phyloP scores from a whole-genome alignment of 2,329 filamentous ascomycete genomes.

The Fusarium azukiicola region DNA sequence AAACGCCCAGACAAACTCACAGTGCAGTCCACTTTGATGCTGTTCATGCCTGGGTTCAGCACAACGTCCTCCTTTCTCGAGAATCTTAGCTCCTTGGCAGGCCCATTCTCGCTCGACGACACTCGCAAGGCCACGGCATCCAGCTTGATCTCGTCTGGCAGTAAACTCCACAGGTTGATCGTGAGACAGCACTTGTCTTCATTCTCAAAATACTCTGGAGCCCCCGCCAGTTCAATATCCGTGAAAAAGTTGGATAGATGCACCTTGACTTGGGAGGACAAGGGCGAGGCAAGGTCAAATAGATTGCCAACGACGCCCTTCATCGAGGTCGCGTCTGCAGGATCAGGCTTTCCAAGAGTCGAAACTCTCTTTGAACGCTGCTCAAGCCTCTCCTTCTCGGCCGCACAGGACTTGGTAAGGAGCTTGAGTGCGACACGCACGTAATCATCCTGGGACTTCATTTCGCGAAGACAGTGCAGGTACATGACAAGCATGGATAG shows the following conservation, averaged over 20 bases:
- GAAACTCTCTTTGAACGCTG: conserved; percentile 58
- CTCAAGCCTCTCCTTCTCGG: conserved; percentile 72
- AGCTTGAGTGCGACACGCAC: conserved; percentile 88
- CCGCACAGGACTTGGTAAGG: conserved; percentile 82
- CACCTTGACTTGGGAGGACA: conserved; percentile 81
- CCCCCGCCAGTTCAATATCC: conserved; percentile 83
- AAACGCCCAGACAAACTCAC: conserved; percentile 51
- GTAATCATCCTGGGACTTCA: conserved; percentile 89
- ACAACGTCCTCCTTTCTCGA: conserved; percentile 53
- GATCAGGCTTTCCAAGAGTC: conserved; percentile 37
- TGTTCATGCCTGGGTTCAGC: conserved; percentile 72
- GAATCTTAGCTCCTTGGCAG: conserved; percentile 78
- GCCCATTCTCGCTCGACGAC: conserved; percentile 74
- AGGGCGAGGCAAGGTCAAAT: conserved; percentile 66
- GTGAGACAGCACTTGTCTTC: conserved; percentile 88
- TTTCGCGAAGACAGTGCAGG: conserved; percentile 88
- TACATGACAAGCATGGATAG: conserved; percentile 93
- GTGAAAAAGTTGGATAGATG: conserved; percentile 88
- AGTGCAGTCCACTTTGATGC: conserved; percentile 61
- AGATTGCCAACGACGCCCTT: conserved; percentile 72
- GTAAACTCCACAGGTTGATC: conserved; percentile 84
- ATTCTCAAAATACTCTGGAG: conserved; percentile 84
- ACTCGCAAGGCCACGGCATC: conserved; percentile 84
- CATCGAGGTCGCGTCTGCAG: conserved; percentile 63
- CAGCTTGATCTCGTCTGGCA: conserved; percentile 85